Evolutionary conservation across 1,139 yeast genomes (phyloP), one percentile per base, ranked within the genome.

Genomic region (Saccharomyces hybrid): DNA sequence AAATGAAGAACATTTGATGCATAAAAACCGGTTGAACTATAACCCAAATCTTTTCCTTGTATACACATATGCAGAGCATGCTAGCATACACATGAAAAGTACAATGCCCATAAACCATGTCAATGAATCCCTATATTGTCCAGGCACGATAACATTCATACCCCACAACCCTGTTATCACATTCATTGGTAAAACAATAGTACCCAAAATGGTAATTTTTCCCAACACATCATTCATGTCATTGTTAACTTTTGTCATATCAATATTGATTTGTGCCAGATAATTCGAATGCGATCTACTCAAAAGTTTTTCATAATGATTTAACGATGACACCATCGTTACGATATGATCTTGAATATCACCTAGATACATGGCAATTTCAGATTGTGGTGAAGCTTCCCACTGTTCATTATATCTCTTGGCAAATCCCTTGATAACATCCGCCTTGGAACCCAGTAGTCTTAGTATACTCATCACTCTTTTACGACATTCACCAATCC

Each of bases 151-250:
- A 61, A 95, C 96, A 73, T 93, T 93, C 99, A 93, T 93, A 58
- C 99, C 99, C 98, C 98, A 93, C 53, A 93, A 75, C 29, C 99
- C 99, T 0, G 99, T 93, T 26, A 93, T 85, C 55, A 93, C 88
- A 68, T 93, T 93, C 78, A 93, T 81, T 2, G 99, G 99, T 58
- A 93, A 75, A 7, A 93, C 96, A 58, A 93, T 88, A 0, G 98
- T 90, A 78, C 99, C 99, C 59, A 93, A 74, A 47, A 93, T 86
- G 5, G 98, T 89, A 55, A 93, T 88, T 68, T 91, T 88, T 2
- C 97, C 96, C 65, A 93, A 79, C 3, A 91, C 96, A 67, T 93
- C 98, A 70, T 93, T 93, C 79, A 95, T 91, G 64, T 91, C 97
- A 66, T 93, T 93, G 71, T 91, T 93, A n/a, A 90, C 96, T 69